A percentile compares a stretch with the other conserved stretches of the same genome.
phyloP scores from a whole-genome alignment of 441 rosid genomes.

The Populus hybrid region DNA sequence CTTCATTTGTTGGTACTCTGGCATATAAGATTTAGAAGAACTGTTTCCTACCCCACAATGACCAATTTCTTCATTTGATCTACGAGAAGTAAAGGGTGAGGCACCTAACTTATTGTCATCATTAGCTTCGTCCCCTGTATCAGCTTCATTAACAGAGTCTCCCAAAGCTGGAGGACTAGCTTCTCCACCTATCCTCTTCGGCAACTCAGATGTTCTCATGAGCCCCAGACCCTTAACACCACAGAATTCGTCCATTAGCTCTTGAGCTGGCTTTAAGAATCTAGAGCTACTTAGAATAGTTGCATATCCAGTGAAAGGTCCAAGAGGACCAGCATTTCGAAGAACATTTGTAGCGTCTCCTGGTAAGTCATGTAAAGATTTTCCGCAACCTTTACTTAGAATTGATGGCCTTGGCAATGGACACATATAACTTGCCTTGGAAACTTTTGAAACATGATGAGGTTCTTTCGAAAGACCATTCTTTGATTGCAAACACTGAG shows the following conservation, averaged over 20 bases:
- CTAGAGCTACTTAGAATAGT: conserved; percentile 57
- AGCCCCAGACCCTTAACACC: conserved; percentile 15
- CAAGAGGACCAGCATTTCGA: conserved; percentile 49
- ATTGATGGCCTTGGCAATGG: conserved; percentile 26
- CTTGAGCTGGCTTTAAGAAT: conserved; percentile 57
- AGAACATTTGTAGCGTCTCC: conserved; percentile 27
- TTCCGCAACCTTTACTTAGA: conserved; percentile 25
- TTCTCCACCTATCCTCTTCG: conserved; percentile 27
- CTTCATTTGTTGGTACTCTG: conserved; percentile 53
- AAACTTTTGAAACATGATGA: conserved; percentile 24
- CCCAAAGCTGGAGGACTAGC: conserved; percentile 18
- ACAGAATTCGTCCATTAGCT: conserved; percentile 50
- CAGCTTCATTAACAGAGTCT: conserved; percentile 16
- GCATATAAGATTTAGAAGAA: conserved; percentile 30
- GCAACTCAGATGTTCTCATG: conserved; percentile 6
- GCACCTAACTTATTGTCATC: conserved; percentile 20
- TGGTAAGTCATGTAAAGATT: conserved; percentile 25
- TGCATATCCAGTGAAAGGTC: conserved; percentile 73
- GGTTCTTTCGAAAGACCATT: conserved; percentile 12
- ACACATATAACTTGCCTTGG: conserved; percentile 4
- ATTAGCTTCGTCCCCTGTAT: conserved; percentile 18
- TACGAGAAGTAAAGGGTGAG: conserved; percentile 24
- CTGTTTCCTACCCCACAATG: conserved; percentile 30
- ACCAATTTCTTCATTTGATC: conserved; percentile 25
- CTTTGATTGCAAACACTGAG: conserved; percentile 16